Base-by-base conservation (phyloP, 441 rosid genomes). In the Adansonia rubrostipa region DNA sequence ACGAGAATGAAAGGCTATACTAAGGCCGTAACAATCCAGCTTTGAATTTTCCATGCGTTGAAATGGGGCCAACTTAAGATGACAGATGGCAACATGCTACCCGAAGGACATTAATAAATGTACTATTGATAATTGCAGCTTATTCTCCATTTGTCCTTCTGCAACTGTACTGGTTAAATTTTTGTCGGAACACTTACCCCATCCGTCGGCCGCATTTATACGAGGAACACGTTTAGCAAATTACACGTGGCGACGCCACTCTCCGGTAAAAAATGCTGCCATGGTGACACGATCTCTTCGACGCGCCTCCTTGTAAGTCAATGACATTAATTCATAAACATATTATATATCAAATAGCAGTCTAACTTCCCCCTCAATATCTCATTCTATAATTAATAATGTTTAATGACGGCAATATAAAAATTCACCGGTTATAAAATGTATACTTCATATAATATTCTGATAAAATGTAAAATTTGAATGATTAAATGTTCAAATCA, bases 201-300 rank as follows among this genome's bases (percentile, higher is more conserved):
- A 1, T 28, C 33, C 33, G 2, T 28, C 33, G 33, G 33, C 33
- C 2, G 33, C 33, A 28, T 28, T 28, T 28, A 28, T 28, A 28
- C 33, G 33, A 28, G 33, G 33, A 28, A 28, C 33, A 28, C 2
- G 33, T 9, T 17, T 1, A 9, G 44, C 44, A 17, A 33, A 19
- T 47, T 45, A 17, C 72, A 45, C 71, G 71, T 67, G 71, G 71
- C 14, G 14, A 67, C 53, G 3, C 44, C 71, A 67, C 22, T 2
- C 0, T 42, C 48, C 15, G 33, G 33, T 13, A 63, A 61, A 40
- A 50, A 14, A 14, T 33, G 4, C 15, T 0, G 9, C 19, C 8
- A 14, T 63, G 19, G 47, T 6, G 68, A 63, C 67, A 9, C 44
- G 33, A 28, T 33, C 42, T 24, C n/a, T 11, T 33, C 66, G 44